phyloP scores from a whole-genome alignment of 352 stramenopile species.

The Phytophthora multivora region DNA sequence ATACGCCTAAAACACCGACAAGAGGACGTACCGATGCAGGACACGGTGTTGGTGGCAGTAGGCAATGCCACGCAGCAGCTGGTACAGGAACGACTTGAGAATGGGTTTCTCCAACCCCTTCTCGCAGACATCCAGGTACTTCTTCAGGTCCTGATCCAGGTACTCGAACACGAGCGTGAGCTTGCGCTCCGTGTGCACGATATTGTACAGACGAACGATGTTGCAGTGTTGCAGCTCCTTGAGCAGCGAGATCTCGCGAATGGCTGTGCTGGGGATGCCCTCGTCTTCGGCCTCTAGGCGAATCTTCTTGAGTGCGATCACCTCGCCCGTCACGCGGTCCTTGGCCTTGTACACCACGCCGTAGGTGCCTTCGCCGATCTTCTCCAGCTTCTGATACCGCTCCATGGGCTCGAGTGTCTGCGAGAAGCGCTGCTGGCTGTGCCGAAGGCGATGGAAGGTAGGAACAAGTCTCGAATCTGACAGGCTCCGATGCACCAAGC shows the following conservation, averaged over 20 bases:
- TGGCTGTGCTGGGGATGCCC: slow-evolving; percentile 98
- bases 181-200: slow-evolving; percentile 99
- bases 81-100: slow-evolving; percentile 98
- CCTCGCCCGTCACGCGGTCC: slow-evolving; percentile 95
- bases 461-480: slow-evolving; percentile 6
- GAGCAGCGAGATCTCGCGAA: slow-evolving; percentile 99
- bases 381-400: slow-evolving; percentile 96
- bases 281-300: slow-evolving; percentile 98
- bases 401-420: slow-evolving; percentile 57
- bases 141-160: slow-evolving; percentile 99
- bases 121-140: slow-evolving; percentile 99
- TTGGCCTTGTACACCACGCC: slow-evolving; percentile 99
- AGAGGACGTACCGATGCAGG: slow-evolving; percentile 77
- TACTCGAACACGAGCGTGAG: slow-evolving; percentile 99
- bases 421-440: slow-evolving; percentile 3
- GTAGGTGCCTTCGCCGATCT: slow-evolving; percentile 98
- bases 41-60: slow-evolving; percentile 99
- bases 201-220: slow-evolving; percentile 99
- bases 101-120: slow-evolving; percentile 94
- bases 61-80: slow-evolving; percentile 98
- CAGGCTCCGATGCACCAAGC: slow-evolving; percentile 14
- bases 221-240: slow-evolving; percentile 98
- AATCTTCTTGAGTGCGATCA: slow-evolving; percentile 99
- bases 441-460: slow-evolving; percentile 11
- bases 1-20: background rate